Base-by-base conservation (phyloP, 2,329 filamentous ascomycete genomes). In the Ophiostoma fasciatum region DNA sequence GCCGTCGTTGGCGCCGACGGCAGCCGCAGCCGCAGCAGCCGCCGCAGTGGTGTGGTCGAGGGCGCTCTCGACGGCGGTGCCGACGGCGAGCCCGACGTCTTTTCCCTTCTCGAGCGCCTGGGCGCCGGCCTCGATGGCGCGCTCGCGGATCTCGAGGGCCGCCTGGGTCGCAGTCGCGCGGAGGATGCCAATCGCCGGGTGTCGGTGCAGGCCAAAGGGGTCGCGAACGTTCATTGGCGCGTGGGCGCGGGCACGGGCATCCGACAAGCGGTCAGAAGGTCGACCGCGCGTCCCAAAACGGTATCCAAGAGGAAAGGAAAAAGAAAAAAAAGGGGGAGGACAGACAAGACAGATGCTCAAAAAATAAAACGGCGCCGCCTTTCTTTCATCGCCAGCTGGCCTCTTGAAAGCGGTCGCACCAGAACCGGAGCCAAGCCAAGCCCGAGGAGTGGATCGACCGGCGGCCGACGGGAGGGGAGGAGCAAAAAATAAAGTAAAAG, bases 61-160 rank as follows among this genome's bases (percentile, higher is more conserved):
- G 6, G 40, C 43, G 25, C 17, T 39, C n/a, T 42, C 43, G 17
- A 45, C 43, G 13, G 26, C 43, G 31, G 26, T 43, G 23, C 39
- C 45, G 30, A 47, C 43, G 25, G 50, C 52, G 47, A 56, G 52
- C 41, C 33, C 35, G 34, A 51, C 51, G 45, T 56, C 53, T 40
- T 52, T 57, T 37, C 54, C 49, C 42, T 54, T 52, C 44, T 66
- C 63, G 46, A 64, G 55, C 35, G 61, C 65, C 53, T 64, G 56
- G 36, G 59, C 53, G 48, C 63, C 58, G 43, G 58, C 64, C 54
- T 66, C 64, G 44, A 63, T 58, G 43, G 66, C 64, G 47, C 61
- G 59, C 42, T 63, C 60, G 42, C 56, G 59, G 43, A 66, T 54
- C 36, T 64, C 55, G 41, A 54, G 47, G 31, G 61, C 58, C 27